These are phyloP conservation scores for Psilocybe sp. DNA, from an alignment of 768 basidiomycete genomes.

Conservation along the genomic window DNA sequence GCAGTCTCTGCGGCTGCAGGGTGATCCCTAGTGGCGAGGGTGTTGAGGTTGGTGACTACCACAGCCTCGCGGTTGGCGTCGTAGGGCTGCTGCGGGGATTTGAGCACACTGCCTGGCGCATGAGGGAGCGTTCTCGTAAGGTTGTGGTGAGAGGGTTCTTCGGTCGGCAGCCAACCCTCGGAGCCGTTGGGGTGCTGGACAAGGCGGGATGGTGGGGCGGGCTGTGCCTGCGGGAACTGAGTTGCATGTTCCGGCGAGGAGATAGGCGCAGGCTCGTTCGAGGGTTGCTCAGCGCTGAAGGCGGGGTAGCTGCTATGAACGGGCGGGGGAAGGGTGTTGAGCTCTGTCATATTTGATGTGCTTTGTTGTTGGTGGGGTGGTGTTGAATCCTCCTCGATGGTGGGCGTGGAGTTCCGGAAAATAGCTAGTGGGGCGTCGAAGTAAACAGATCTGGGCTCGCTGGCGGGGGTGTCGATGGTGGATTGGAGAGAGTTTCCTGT, in stretches of 20 bases:
- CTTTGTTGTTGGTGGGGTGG: slow-evolving; percentile 3
- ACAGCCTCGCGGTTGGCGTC: background rate
- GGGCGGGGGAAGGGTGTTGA: background rate
- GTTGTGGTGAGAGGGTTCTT: background rate
- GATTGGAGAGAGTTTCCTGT: background rate
- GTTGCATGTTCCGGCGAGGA: background rate
- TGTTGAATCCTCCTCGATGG: slow-evolving; percentile 12
- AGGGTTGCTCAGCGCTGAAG: background rate
- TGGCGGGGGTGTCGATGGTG: slow-evolving; percentile 6
- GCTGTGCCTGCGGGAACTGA: background rate
- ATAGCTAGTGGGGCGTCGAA: slow-evolving; percentile 13
- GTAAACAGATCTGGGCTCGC: slow-evolving; percentile 8
- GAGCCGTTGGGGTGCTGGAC: slow-evolving; percentile 21
- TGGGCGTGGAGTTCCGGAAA: slow-evolving; percentile 7
- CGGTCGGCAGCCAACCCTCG: slow-evolving; percentile 25
- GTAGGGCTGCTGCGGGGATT: background rate
- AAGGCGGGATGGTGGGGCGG: background rate
- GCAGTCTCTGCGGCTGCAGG: background rate
- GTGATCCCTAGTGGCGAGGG: background rate
- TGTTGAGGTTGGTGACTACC: background rate
- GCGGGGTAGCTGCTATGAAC: background rate
- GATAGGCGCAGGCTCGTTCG: background rate
- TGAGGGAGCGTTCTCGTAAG: background rate
- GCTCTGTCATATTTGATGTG: background rate
- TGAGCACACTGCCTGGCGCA: background rate